Evolutionary conservation across 768 basidiomycete species (phyloP).

Genomic region (Lactarius deliciosus): DNA sequence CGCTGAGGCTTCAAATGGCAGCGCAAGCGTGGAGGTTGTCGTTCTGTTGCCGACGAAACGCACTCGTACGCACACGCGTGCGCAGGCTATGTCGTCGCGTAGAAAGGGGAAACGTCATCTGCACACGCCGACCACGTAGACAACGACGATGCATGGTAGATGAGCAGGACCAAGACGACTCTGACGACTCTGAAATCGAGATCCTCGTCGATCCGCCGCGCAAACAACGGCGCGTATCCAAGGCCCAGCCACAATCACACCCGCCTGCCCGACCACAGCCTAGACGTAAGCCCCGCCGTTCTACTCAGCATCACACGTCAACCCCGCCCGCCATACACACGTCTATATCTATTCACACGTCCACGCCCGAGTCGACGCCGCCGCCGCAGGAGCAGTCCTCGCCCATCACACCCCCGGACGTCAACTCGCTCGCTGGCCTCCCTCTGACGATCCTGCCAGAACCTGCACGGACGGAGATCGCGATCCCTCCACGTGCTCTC

Average conservation of each 20-base stretch:
- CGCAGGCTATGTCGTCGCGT: background rate
- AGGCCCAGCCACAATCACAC: background rate
- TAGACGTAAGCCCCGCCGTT: background rate
- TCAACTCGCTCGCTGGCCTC: slow-evolving; percentile 1
- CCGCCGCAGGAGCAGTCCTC: background rate
- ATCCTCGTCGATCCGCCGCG: background rate
- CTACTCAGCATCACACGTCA: background rate
- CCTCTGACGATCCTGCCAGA: slow-evolving; percentile 10
- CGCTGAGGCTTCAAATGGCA: background rate
- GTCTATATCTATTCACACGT: background rate
- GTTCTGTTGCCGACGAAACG: background rate
- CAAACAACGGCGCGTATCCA: background rate
- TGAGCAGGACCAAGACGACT: background rate
- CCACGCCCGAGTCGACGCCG: background rate
- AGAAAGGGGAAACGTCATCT: slow-evolving; percentile 1
- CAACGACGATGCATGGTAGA: slow-evolving; percentile 13
- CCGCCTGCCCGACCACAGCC: no score
- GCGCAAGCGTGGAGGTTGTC: background rate
- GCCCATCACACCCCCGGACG: background rate
- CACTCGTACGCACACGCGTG: no score
- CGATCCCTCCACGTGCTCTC: slow-evolving; percentile 13
- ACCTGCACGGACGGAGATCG: slow-evolving; percentile 3
- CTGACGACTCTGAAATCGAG: slow-evolving; percentile 1
- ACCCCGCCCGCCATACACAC: background rate
- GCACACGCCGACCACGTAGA: background rate